Evolutionary conservation across 352 stramenopile genomes (phyloP).

Genomic region (Globisporangium cederbergense): DNA sequence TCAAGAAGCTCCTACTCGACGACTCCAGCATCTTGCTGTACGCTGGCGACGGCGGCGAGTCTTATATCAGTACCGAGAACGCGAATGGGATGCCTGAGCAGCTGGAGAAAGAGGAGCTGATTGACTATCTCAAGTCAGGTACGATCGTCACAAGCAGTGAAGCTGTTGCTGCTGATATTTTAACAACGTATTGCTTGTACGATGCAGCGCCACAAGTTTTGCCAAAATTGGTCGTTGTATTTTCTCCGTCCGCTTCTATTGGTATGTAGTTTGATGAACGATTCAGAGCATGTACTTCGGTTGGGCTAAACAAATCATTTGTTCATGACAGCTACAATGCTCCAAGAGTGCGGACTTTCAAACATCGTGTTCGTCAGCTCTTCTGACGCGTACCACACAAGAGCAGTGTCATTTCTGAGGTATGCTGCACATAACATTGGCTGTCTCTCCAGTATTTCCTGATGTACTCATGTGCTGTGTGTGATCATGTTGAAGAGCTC

Average conservation of each 20-base stretch:
- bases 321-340: constrained; percentile 34
- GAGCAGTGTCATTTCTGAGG: constrained; percentile 50
- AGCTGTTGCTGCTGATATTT: neutral
- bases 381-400: constrained; percentile 25
- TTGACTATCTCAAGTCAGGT: constrained; percentile 30
- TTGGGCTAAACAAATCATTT: neutral
- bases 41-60: constrained; percentile 31
- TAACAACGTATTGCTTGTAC: neutral
- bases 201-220: constrained; percentile 7
- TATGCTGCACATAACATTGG: constrained; percentile 16
- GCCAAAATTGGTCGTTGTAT: constrained; percentile 36
- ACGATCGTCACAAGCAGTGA: neutral
- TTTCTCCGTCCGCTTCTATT: constrained; percentile 25
- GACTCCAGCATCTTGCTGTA: constrained; percentile 40
- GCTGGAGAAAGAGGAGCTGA: constrained; percentile 28
- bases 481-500: constrained; percentile 28
- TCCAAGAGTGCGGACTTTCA: constrained; percentile 40
- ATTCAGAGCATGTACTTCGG: no score
- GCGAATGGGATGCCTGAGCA: constrained; percentile 29
- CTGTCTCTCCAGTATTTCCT: neutral
- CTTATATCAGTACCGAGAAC: constrained; percentile 31
- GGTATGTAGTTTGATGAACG: constrained; percentile 18
- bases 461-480: constrained; percentile 5
- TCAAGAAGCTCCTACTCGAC: constrained; percentile 27
- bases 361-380: constrained; percentile 64